Percentiles rank a stretch among this genome's conserved stretches.
These are phyloP conservation scores for Dillenia suffruticosa DNA, from an alignment of 164 flowering plant genomes.

Conservation along the genomic window DNA sequence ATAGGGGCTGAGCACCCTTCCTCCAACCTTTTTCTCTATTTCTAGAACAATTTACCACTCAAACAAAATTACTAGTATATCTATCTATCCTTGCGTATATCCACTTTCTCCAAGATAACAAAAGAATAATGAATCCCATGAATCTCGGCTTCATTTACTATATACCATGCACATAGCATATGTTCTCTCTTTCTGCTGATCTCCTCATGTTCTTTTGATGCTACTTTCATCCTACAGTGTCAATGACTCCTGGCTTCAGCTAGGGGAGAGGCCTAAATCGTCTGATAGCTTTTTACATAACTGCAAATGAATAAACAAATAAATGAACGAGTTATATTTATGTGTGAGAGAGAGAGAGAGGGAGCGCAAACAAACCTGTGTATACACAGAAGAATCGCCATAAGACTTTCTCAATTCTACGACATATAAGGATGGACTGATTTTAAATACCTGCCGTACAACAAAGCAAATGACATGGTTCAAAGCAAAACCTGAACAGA, in stretches of 20 bases:
- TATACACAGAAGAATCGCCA: conserved; percentile 72
- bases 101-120: no score
- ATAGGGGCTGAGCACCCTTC: no score
- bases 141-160: no score
- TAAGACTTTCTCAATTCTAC: conserved; percentile 83
- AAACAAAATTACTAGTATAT: no score
- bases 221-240: background rate
- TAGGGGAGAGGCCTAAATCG: conserved; percentile 48
- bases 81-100: no score
- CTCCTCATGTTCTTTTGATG: conserved; percentile 1
- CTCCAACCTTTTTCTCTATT: no score
- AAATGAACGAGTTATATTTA: no score
- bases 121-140: no score
- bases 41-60: no score
- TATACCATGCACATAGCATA: no score
- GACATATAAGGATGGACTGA: conserved; percentile 72
- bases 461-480: no score
- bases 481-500: background rate
- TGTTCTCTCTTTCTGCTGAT: background rate
- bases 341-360: no score
- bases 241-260: conserved; percentile 35
- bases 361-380: conserved; percentile 48
- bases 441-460: conserved; percentile 69
- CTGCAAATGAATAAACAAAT: conserved; percentile 35
- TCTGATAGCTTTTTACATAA: conserved; percentile 61